phyloP scores from a whole-genome alignment of 2,329 filamentous ascomycete species.

The Venturiaceae sp. region DNA sequence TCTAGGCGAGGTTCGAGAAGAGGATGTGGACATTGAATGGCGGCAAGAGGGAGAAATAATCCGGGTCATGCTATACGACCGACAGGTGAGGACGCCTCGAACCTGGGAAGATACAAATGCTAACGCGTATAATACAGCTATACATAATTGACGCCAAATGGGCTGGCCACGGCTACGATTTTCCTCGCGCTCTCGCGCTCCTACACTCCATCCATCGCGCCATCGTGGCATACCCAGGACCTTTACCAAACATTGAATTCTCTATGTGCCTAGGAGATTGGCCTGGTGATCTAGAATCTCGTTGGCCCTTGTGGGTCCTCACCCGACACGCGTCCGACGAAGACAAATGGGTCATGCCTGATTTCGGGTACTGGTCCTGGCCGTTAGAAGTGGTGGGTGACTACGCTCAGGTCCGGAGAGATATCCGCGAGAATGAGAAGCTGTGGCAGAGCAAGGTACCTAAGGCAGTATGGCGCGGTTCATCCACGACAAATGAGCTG shows the following conservation, averaged over 20 bases:
- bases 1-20: constrained; percentile 11
- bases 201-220: constrained; percentile 46
- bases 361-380: constrained; percentile 16
- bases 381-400: constrained; percentile 11
- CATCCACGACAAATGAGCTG: constrained; percentile 24
- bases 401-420: constrained; percentile 12
- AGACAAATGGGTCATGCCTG: constrained; percentile 15
- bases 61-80: constrained; percentile 19
- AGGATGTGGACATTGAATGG: constrained; percentile 17
- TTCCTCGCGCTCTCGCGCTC: constrained; percentile 28
- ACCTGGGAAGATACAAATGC: not conserved
- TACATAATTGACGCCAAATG: constrained; percentile 8
- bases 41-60: constrained; percentile 10
- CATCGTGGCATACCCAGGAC: constrained; percentile 38
- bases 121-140: constrained; percentile 15
- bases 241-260: constrained; percentile 43
- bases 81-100: constrained; percentile 12
- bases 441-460: constrained; percentile 26
- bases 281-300: constrained; percentile 1
- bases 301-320: constrained; percentile 11
- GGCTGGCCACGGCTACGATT: constrained; percentile 17
- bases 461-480: constrained; percentile 40
- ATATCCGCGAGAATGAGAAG: constrained; percentile 18
- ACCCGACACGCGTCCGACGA: constrained; percentile 10
- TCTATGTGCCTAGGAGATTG: constrained; percentile 35